phyloP scores from a whole-genome alignment of 805 yeast species.

The Wickerhamomyces bisporus region DNA sequence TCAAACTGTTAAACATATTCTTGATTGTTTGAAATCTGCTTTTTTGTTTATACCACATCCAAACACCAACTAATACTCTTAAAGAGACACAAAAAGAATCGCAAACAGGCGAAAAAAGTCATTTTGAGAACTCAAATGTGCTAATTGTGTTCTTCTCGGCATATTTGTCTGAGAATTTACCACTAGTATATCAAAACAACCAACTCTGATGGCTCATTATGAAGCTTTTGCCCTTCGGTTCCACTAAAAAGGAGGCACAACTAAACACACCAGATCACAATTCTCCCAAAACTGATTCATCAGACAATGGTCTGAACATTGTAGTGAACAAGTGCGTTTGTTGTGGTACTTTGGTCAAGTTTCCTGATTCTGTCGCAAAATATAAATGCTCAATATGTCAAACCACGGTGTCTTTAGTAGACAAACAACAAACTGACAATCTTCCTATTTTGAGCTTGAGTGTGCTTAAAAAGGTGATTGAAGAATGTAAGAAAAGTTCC shows the following conservation, averaged over 20 bases:
- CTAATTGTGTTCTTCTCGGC: too few relatives aligned
- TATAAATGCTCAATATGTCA: constrained; percentile 62
- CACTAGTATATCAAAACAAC: too few relatives aligned
- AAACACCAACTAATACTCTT: too few relatives aligned
- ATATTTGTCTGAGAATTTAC: too few relatives aligned
- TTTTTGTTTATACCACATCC: too few relatives aligned
- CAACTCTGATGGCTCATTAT: too few relatives aligned
- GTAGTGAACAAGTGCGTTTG: constrained; percentile 34
- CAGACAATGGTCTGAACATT: background rate
- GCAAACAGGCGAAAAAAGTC: too few relatives aligned
- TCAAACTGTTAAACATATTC: too few relatives aligned
- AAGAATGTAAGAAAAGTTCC: constrained; percentile 7
- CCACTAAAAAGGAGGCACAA: background rate
- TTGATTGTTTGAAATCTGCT: too few relatives aligned
- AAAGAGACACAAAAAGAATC: too few relatives aligned
- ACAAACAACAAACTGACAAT: background rate
- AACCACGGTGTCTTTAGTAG: constrained; percentile 35
- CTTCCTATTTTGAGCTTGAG: background rate
- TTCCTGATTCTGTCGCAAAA: constrained; percentile 30
- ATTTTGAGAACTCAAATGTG: too few relatives aligned
- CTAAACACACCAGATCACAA: background rate
- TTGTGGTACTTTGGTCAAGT: constrained; percentile 40
- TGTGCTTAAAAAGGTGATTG: constrained; percentile 2
- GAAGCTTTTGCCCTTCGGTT: background rate
- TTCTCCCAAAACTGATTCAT: background rate